Conservation (phyloP, 768 basidiomycete genomes). For the Pisolithus tinctorius region DNA sequence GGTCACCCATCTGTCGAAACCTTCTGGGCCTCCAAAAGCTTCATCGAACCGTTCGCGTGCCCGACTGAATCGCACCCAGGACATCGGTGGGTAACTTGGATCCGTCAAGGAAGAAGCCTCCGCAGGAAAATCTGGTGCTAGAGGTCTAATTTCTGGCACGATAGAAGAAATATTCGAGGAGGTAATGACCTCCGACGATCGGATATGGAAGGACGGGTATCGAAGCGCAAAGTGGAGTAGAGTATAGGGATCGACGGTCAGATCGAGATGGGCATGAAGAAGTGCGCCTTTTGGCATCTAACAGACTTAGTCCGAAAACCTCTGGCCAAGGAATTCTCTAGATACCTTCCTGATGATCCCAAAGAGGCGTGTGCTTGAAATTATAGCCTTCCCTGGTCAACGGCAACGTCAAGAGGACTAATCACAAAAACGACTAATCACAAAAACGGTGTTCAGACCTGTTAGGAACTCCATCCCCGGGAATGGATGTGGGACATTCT, state of each 20-base stretch:
- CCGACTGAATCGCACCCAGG: conserved; percentile 49
- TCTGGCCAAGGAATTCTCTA: neutral
- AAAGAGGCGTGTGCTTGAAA: conserved; percentile 57
- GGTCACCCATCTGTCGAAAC: conserved; percentile 64
- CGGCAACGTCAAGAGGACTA: neutral
- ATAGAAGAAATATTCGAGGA: conserved; percentile 33
- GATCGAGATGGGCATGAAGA: conserved; percentile 71
- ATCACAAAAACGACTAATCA: too few species aligned
- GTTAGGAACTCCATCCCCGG: conserved; percentile 78
- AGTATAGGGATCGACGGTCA: conserved; percentile 50
- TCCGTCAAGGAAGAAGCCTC: conserved; percentile 27
- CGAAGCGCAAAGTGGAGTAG: conserved; percentile 50
- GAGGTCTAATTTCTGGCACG: conserved; percentile 47
- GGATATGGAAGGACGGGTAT: conserved; percentile 57
- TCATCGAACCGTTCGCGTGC: conserved; percentile 49
- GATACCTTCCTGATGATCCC: conserved; percentile 52
- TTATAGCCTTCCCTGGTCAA: conserved; percentile 43
- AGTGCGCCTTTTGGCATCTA: conserved; percentile 81
- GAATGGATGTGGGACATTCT: conserved; percentile 53
- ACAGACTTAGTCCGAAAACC: neutral
- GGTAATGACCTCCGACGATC: conserved; percentile 35
- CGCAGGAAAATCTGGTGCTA: conserved; percentile 27
- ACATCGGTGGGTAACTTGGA: conserved; percentile 33
- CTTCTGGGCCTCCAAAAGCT: conserved; percentile 51
- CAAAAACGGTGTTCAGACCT: conserved; percentile 31